phyloP scores from a whole-genome alignment of 1,284 basidiomycete genomes.

The Sporisorium reilianum region DNA sequence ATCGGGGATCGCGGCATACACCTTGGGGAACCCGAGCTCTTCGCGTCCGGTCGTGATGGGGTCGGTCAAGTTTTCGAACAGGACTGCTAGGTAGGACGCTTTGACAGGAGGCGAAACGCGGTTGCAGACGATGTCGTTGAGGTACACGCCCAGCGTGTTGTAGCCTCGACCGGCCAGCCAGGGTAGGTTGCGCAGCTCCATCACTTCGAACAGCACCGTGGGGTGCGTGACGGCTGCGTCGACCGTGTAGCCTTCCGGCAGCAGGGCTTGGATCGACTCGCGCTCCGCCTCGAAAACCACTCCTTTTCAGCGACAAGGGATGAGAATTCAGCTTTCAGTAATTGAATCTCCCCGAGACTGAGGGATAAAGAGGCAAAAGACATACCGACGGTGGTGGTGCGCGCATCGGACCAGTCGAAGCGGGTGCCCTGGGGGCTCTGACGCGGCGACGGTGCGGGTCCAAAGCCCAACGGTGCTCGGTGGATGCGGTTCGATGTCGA shows the following conservation, averaged over 20 bases:
- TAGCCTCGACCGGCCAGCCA: conserved; percentile 63
- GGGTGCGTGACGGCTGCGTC: conserved; percentile 5
- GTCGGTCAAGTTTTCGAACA: conserved; percentile 61
- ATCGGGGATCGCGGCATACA: conserved; percentile 51
- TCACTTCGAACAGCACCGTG: conserved; percentile 58
- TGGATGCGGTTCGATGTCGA: conserved; percentile 9
- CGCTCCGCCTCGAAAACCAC: conserved; percentile 21
- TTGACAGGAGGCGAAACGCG: conserved; percentile 19
- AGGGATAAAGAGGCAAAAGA: background rate
- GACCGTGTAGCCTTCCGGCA: conserved; percentile 37
- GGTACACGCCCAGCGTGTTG: conserved; percentile 61
- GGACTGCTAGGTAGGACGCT: conserved; percentile 54
- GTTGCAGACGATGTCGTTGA: conserved; percentile 50
- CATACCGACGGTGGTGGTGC: conserved; percentile 39
- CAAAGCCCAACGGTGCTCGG: conserved; percentile 56
- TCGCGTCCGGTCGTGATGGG: conserved; percentile 59
- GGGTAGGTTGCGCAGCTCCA: conserved; percentile 61
- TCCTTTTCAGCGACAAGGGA: background rate
- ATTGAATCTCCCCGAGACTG: no score
- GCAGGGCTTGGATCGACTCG: conserved; percentile 23
- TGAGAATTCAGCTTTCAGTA: no score
- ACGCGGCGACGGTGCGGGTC: conserved; percentile 53
- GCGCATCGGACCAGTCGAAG: conserved; percentile 31
- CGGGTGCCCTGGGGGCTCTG: conserved; percentile 44
- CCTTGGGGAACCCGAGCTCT: conserved; percentile 35